phyloP scores from a whole-genome alignment of 176 grass and related monocot genomes.

The Saccharum officinarum region DNA sequence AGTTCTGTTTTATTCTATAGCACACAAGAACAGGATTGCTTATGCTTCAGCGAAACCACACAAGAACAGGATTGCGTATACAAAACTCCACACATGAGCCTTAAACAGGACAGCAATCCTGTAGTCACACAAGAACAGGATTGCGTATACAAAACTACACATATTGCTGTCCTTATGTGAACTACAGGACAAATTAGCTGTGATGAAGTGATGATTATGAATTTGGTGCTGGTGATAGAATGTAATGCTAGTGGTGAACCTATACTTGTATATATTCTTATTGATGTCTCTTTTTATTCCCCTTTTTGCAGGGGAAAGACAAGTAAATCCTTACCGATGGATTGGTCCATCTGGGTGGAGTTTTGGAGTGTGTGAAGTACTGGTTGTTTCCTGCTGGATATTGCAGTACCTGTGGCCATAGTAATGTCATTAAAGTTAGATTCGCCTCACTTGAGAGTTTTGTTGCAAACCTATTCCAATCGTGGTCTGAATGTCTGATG shows the following conservation, averaged over 20 bases:
- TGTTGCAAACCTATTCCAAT: slow-evolving; percentile 41
- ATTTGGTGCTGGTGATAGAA: background rate
- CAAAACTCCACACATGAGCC: no score
- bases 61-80: no score
- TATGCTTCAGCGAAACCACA: background rate
- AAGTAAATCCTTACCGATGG: slow-evolving; percentile 11
- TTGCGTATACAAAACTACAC: no score
- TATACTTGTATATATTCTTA: background rate
- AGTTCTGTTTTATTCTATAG: background rate
- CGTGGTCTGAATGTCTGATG: slow-evolving; percentile 32
- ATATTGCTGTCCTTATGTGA: background rate
- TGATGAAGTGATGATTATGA: background rate
- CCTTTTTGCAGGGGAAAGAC: slow-evolving; percentile 40
- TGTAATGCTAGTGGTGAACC: background rate
- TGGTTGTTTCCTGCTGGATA: slow-evolving; percentile 34
- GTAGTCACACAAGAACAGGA: no score
- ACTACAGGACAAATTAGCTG: background rate
- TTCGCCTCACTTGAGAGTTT: slow-evolving; percentile 34
- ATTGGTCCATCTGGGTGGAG: slow-evolving; percentile 32
- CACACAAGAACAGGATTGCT: background rate
- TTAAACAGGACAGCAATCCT: no score
- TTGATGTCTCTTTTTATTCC: background rate
- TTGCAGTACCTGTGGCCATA: slow-evolving; percentile 20
- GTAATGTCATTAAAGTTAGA: slow-evolving; percentile 42
- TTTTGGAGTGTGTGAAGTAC: slow-evolving; percentile 46